Evolutionary conservation across 805 yeast genomes (phyloP).

Genomic region (Pichia rugopelliculosa): DNA sequence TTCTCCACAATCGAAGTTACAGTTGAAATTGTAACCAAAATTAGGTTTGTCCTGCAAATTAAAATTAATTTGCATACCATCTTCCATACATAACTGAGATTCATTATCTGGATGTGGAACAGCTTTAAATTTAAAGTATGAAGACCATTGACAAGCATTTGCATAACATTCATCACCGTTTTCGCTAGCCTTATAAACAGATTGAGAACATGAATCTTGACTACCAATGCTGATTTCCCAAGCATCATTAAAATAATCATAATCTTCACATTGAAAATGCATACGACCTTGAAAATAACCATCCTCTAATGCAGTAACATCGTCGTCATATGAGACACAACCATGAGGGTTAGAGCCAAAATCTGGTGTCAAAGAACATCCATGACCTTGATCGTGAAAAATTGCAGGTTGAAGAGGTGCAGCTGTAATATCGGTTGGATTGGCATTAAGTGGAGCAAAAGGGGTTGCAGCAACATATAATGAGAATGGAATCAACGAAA

Average conservation of each 20-base stretch:
- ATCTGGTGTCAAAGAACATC: neutral
- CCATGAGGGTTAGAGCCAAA: neutral
- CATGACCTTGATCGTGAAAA: neutral
- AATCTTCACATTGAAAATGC: neutral
- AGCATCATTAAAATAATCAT: neutral
- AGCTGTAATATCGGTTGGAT: neutral
- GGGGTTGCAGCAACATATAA: neutral
- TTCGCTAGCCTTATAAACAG: neutral
- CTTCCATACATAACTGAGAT: neutral
- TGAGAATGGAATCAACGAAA: neutral
- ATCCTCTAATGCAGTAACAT: too few relatives aligned
- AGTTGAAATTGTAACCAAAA: neutral
- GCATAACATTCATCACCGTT: neutral
- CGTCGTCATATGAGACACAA: neutral
- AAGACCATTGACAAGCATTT: neutral
- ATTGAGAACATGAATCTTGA: neutral
- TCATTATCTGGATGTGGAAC: neutral
- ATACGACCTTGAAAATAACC: neutral
- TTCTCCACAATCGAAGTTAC: neutral
- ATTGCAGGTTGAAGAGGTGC: neutral
- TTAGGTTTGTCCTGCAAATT: neutral
- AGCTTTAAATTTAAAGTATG: neutral
- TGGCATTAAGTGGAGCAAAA: neutral
- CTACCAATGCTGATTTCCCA: neutral
- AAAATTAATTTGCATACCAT: neutral